A percentile compares a stretch with the other conserved stretches of the same genome.
Evolutionary conservation across 768 basidiomycete species (phyloP).

Genomic region (Tulasnella sp.): DNA sequence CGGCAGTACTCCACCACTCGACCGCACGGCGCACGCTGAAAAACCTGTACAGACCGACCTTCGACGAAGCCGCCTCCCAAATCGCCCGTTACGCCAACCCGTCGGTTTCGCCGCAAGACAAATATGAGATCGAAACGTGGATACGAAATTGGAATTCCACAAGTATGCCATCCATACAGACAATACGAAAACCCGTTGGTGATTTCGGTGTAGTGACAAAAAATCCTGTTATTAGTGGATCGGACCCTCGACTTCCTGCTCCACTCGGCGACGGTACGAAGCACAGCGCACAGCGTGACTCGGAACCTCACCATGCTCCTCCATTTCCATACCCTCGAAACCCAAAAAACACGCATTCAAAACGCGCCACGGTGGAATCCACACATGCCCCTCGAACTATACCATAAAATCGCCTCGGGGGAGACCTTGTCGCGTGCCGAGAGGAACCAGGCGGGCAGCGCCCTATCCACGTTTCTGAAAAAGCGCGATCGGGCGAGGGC

Average conservation of each 20-base stretch:
- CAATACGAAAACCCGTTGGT: not conserved
- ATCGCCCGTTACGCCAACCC: not conserved
- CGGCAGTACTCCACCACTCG: conserved; percentile 17
- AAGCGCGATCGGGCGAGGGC: no score
- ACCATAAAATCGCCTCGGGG: not conserved
- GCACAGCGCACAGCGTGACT: conserved; percentile 11
- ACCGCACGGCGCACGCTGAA: conserved; percentile 13
- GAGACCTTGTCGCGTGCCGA: not conserved
- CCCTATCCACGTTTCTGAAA: not conserved
- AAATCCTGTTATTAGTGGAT: conserved; percentile 14
- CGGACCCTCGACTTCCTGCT: conserved; percentile 17
- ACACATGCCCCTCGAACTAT: not conserved
- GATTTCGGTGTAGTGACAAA: not conserved
- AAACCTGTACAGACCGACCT: conserved; percentile 17
- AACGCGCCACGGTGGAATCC: not conserved
- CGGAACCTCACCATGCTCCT: conserved; percentile 14
- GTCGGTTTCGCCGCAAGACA: not conserved
- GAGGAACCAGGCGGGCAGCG: not conserved
- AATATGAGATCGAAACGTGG: conserved; percentile 2
- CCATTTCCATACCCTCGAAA: conserved; percentile 2
- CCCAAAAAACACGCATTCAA: not conserved
- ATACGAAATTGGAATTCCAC: conserved; percentile 10
- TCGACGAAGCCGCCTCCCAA: conserved; percentile 14
- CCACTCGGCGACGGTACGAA: conserved; percentile 10
- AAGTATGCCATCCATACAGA: not conserved